Evolutionary conservation across 2,329 filamentous ascomycete genomes (phyloP), one percentile per base, ranked within the genome.

Genomic region (Xylariaceae sp.): DNA sequence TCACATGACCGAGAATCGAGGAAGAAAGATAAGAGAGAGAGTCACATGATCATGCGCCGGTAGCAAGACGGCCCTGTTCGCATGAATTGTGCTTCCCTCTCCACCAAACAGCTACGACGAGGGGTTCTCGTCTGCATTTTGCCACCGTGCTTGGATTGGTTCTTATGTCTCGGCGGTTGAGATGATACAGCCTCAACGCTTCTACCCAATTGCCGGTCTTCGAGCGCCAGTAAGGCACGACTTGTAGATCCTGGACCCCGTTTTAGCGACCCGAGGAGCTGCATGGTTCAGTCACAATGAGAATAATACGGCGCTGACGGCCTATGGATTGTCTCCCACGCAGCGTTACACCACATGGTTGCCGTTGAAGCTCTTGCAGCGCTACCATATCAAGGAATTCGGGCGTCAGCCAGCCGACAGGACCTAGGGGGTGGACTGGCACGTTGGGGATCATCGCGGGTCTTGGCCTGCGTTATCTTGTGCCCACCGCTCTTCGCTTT

Each of bases 321-420:
- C 10, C n/a, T 22, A 22, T 49, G 13, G 44, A 19, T 42, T 32
- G 32, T 39, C 41, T 50, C 30, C 26, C 37, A 50, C 54, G 56
- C 40, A 29, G 53, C 56, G 53, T 44, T 49, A 56, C 56, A 50
- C 47, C 45, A 50, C 47, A 53, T 39, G 44, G 15, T 49, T 48
- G 51, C 47, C 44, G 49, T 55, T 57, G 32, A 53, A 57, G 55
- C 47, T 49, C 40, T 37, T 52, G 51, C 51, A 51, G 46, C 49
- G 36, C 36, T 54, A 50, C 51, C 46, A 47, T 56, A 58, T 55
- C 50, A 49, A 55, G 55, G 44, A 55, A 55, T 40, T 47, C 55
- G 49, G 53, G 50, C 50, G 40, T 50, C 36, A 42, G 56, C 47
- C 39, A 52, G 45, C 52, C 15, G 15, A 8, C 26, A 26, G 26